Evolutionary conservation across 192 early-diverging fungal species (phyloP), one percentile per base, ranked within the genome.

Genomic region (Coemansia sp.): DNA sequence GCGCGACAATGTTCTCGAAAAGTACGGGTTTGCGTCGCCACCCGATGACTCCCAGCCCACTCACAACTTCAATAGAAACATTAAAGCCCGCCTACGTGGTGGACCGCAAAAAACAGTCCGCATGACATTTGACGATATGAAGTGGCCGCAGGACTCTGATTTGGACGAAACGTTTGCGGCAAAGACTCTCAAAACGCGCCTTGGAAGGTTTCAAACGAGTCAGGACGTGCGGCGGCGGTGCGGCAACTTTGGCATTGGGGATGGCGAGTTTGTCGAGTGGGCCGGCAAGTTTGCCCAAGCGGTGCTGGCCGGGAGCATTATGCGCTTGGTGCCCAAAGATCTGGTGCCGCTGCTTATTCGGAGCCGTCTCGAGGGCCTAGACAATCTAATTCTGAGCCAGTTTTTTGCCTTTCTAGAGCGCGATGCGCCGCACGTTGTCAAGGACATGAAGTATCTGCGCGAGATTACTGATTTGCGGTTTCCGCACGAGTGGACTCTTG

Each of bases 401-500:
- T 78, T 83, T 51, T 71, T 68, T 62, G 65, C 64, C 14, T 89
- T 82, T 47, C 64, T 85, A 40, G 72, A 65, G 9, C 74, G 66
- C 62, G 44, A 78, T 2, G 76, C 81, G 36, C 74, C 80, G 20
- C 59, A 84, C 11, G 54, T 72, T 20, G 57, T 74, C 48, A 69
- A 74, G 19, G 70, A 72, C 48, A 82, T 85, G 28, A 53, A 36
- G 25, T 82, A 81, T 15, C 54, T 91, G 48, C 79, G 85, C 31
- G 80, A 85, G 55, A 81, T 93, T 54, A 86, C 83, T 26, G 93
- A 97, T 62, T 62, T 94, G 34, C 78, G 89, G 34, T 88, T 80
- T 57, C 95, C 95, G 12, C 83, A 86, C 34, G 92, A 94, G 62
- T 93, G 91, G 92, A 85, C 83, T 71, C 82, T 86, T 0, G 74